A percentile compares a stretch with the other conserved stretches of the same genome.
Conservation (phyloP, 495 filamentous ascomycete genomes). For the Lophiotrema nucula region DNA sequence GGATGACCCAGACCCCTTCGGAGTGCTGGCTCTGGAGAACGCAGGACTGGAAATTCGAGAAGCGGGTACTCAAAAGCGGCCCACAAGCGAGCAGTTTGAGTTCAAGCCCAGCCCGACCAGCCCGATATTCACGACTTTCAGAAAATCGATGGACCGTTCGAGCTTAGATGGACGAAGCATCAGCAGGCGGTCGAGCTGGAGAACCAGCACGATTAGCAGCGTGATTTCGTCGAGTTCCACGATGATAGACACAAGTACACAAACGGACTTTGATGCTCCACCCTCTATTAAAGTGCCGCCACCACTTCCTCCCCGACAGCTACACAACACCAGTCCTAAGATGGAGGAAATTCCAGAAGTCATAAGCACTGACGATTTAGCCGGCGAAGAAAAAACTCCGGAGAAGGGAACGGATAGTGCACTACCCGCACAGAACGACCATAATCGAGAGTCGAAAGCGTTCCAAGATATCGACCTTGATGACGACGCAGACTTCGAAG, state of each 20-base stretch:
- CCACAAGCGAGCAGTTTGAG: constrained; percentile 73
- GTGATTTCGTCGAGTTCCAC: constrained; percentile 5
- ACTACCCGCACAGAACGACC: neutral
- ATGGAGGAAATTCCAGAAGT: constrained; percentile 37
- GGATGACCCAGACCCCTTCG: constrained; percentile 84
- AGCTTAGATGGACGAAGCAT: constrained; percentile 56
- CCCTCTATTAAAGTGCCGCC: constrained; percentile 18
- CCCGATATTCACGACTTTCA: constrained; percentile 68
- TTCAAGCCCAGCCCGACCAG: constrained; percentile 74
- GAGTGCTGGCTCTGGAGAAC: constrained; percentile 79
- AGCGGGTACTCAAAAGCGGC: constrained; percentile 69
- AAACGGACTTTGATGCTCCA: constrained; percentile 37
- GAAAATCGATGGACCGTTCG: constrained; percentile 48
- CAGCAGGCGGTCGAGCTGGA: constrained; percentile 41
- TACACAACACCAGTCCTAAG: constrained; percentile 27
- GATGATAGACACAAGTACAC: constrained; percentile 37
- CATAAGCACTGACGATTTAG: constrained; percentile 25
- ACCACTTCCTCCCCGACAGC: constrained; percentile 8
- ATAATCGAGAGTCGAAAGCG: constrained; percentile 11
- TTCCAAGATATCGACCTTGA: constrained; percentile 20
- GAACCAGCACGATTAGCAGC: constrained; percentile 39
- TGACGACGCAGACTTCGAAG: constrained; percentile 28
- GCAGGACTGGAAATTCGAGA: constrained; percentile 84
- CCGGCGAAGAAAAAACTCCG: neutral
- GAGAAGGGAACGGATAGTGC: constrained; percentile 1